Percentiles rank a stretch among this genome's conserved stretches.
Evolutionary conservation across 2,329 filamentous ascomycete species (phyloP).

Genomic region (Aspergillus latus): DNA sequence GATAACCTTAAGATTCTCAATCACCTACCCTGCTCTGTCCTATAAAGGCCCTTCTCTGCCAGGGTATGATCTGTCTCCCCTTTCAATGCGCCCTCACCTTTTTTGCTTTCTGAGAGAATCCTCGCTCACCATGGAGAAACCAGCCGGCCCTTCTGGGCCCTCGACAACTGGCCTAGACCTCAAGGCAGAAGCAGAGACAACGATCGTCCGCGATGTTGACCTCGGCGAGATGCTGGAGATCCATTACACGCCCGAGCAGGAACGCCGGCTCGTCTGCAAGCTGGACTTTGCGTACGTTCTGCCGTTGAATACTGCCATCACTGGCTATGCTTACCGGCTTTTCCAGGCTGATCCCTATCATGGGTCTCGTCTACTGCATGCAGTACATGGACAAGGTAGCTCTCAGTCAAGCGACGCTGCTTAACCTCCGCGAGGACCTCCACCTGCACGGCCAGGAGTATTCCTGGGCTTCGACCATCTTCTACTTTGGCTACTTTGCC

Average conservation of each 20-base stretch:
- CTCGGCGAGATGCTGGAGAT: slow-evolving; percentile 6
- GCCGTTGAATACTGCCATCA: background rate
- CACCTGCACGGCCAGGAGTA: slow-evolving; percentile 30
- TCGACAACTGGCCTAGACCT: background rate
- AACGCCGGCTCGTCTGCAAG: slow-evolving; percentile 6
- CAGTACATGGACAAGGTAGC: slow-evolving; percentile 34
- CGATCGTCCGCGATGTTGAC: slow-evolving; percentile 6
- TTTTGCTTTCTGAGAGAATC: background rate
- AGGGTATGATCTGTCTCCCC: background rate
- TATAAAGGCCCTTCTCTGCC: background rate
- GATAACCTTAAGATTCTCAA: background rate
- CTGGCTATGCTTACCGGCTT: background rate
- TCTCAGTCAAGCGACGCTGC: slow-evolving; percentile 31
- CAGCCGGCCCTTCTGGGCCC: background rate
- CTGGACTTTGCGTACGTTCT: slow-evolving; percentile 13
- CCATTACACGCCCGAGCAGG: slow-evolving; percentile 7
- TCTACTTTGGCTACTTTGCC: slow-evolving; percentile 38
- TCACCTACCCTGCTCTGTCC: too few species aligned
- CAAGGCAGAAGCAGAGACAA: slow-evolving; percentile 1
- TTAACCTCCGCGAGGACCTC: slow-evolving; percentile 27
- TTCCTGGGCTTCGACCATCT: slow-evolving; percentile 33
- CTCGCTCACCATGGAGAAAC: background rate
- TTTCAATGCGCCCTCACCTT: background rate
- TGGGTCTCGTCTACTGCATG: slow-evolving; percentile 32
- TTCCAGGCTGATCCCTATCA: slow-evolving; percentile 27